Evolutionary conservation across 495 filamentous ascomycete genomes (phyloP), one percentile per base, ranked within the genome.

Genomic region (Rostrohypoxylon terebratum): DNA sequence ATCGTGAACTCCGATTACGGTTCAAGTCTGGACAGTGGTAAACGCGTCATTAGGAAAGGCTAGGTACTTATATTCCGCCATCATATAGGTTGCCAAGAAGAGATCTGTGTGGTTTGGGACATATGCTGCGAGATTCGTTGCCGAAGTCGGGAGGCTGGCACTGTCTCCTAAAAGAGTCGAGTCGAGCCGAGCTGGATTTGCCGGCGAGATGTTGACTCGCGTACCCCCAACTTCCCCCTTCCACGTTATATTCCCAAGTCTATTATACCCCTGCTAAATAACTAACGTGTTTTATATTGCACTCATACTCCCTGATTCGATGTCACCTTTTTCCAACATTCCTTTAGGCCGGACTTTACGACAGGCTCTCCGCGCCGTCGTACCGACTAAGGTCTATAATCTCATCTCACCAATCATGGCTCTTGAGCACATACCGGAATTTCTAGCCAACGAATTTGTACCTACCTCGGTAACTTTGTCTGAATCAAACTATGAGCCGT

Each of bases 101-200:
- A 36, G 16, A 54, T 60, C 53, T 16, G 25, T 59, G 38, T 54
- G 25, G 34, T n/a, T 40, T 20, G 25, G 13, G 25, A 25, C 36
- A 25, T n/a, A 44, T 53, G 16, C 14, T 51, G 54, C 25, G 23
- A 53, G 42, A 61, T 64, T 11, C 28, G 53, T 33, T 63, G 64
- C 70, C 70, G 70, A 73, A 65, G 59, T 68, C 70, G 70, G 70
- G 70, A 73, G 51, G 23, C 40, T 47, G 14, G 34, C 34, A 11
- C 48, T 64, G 20, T 54, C 54, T 42, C 53, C 53, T 59, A 28
- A 63, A 63, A 50, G 3, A 18, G 42, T 21, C 34, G 8, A 44
- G 60, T 54, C 45, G 3, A 18, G 42, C 16, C 34, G 8, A 44
- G 60, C 60, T 53, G 28, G 65, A 73, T 62, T 63, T 68, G 54